These are phyloP conservation scores for Ilex aquifolium DNA, from an alignment of 257 asterid species.

Conservation along the genomic window DNA sequence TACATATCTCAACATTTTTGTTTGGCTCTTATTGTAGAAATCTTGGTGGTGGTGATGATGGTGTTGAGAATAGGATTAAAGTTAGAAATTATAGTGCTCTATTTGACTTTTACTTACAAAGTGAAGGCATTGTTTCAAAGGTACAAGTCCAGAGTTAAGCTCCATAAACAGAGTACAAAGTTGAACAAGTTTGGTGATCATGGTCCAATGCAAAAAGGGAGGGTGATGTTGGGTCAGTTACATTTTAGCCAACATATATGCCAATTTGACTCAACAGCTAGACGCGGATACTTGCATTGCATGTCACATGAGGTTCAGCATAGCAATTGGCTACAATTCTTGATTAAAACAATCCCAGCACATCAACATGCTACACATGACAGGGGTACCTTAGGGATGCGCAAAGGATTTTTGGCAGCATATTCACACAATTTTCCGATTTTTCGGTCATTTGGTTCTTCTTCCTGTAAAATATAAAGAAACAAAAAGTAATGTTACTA, in stretches of 20 bases:
- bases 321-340: not conserved
- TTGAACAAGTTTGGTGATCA: too few relatives aligned
- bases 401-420: conserved; percentile 88
- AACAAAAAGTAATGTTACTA: not conserved
- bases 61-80: too few relatives aligned
- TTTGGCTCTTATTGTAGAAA: too few relatives aligned
- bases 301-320: too few relatives aligned
- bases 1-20: too few relatives aligned
- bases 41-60: too few relatives aligned
- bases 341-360: conserved; percentile 3
- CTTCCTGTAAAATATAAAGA: conserved; percentile 50
- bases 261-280: not conserved
- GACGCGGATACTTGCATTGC: not conserved
- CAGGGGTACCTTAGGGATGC: conserved; percentile 81
- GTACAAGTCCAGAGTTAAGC: too few relatives aligned
- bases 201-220: not conserved
- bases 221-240: not conserved
- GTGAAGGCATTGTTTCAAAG: too few relatives aligned
- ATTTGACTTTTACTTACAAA: too few relatives aligned
- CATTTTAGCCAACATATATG: not conserved
- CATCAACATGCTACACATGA: not conserved
- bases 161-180: too few relatives aligned
- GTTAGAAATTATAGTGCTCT: too few relatives aligned
- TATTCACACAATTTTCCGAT: conserved; percentile 93
- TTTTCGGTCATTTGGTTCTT: conserved; percentile 86